phyloP scores from a whole-genome alignment of 1,284 basidiomycete species.

The Ustilago bromivora region DNA sequence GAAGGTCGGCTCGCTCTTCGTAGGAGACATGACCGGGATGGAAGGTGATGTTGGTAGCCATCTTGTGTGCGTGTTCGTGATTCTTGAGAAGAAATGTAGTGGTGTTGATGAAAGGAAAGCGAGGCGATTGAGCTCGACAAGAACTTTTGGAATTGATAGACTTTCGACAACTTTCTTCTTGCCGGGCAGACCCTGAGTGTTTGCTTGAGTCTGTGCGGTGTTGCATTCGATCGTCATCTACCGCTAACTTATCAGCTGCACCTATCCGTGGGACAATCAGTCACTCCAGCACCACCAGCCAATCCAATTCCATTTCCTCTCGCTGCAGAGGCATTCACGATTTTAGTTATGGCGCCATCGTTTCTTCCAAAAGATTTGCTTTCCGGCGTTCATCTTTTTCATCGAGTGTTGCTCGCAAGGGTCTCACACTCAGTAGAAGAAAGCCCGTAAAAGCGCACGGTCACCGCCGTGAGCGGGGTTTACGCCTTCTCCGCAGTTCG shows the following conservation, averaged over 20 bases:
- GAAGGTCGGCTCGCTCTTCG: constrained; percentile 60
- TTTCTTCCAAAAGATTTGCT: constrained; percentile 7
- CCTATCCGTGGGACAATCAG: constrained; percentile 1
- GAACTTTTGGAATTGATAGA: neutral
- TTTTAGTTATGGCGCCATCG: constrained; percentile 18
- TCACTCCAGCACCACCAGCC: neutral
- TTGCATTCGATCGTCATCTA: constrained; percentile 20
- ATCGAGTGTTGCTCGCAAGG: neutral
- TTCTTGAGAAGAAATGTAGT: neutral
- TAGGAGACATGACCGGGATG: constrained; percentile 74
- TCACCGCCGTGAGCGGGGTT: neutral
- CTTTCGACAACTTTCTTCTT: constrained; percentile 3
- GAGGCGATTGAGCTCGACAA: neutral
- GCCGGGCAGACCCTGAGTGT: neutral
- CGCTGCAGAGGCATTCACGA: constrained; percentile 2
- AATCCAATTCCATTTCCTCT: constrained; percentile 7
- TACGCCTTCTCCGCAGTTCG: constrained; percentile 4
- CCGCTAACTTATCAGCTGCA: constrained; percentile 16
- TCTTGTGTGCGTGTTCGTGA: constrained; percentile 63
- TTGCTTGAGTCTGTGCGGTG: constrained; percentile 21
- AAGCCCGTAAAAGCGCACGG: neutral
- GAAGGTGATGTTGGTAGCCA: constrained; percentile 90
- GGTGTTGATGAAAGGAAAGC: neutral
- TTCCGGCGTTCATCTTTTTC: neutral
- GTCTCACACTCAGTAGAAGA: constrained; percentile 2